Base-by-base conservation (phyloP, 163 green algal species). In the Chloromonas sp. region DNA sequence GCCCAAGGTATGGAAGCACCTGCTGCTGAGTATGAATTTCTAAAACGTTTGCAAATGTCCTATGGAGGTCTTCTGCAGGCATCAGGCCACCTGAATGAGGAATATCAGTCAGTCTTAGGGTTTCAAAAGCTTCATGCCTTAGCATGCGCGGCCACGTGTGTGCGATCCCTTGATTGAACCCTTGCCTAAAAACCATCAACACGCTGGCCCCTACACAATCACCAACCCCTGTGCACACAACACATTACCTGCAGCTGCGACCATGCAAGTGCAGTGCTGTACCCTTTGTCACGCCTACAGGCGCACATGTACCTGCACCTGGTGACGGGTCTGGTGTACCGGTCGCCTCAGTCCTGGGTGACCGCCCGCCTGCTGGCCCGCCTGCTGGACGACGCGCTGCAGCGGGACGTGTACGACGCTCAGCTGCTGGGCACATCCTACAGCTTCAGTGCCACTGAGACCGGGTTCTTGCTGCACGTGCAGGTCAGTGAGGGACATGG, bases 361-460 rank as follows among this genome's bases (percentile, higher is more conserved):
- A 79, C 85, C 5, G 85, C 87, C 0, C 89, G 89, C 58, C 85
- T 93, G 66, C 85, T 88, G 61, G 62, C 82, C 70, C 83, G 85
- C 2, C 58, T 89, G 60, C 59, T 91, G 76, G 86, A 91, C 59
- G 88, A 91, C 76, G 58, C 90, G 84, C 86, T 93, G 57, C 78
- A 88, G 84, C 87, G 88, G 8, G 61, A 87, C 2, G 82, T 90
- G 66, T 92, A 91, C 87, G 71, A 85, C 71, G 89, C 89, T 14
- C 78, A 92, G 74, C 81, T 91, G 70, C 79, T 85, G 2, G 87
- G 89, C 36, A 85, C 71, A 60, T 60, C 58, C 78, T 88, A 87
- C 80, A 85, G 60, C 81, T 36, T 88, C 13, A 60, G 58, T 14
- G 70, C 11, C 13, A 74, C 76, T 60, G 71, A 85, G 76, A 71